Conservation (phyloP, 2,329 filamentous ascomycete genomes). For the Claviceps sorghi region DNA sequence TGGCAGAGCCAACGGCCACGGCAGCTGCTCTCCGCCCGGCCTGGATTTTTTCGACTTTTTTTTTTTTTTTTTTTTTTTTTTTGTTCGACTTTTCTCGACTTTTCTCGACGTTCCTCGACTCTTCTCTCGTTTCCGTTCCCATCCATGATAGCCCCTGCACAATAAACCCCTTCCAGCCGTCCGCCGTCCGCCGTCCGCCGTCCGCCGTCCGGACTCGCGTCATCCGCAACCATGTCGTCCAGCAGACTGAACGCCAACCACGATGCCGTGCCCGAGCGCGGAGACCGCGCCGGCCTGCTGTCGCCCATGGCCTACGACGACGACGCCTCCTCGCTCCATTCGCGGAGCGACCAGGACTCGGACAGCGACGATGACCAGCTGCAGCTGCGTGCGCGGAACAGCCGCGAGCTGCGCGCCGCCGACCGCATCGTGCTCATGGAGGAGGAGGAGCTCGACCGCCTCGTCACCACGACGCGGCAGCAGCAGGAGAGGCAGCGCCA, state of each 20-base stretch:
- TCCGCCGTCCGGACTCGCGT: not conserved
- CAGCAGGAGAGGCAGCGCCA: constrained; percentile 30
- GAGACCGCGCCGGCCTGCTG: constrained; percentile 33
- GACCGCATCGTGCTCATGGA: constrained; percentile 59
- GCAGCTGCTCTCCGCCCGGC: no score
- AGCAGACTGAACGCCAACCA: constrained; percentile 11
- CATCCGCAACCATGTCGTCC: constrained; percentile 7
- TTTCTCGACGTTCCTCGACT: not conserved
- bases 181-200: no score
- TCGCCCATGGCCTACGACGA: constrained; percentile 52
- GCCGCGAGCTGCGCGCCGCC: constrained; percentile 52
- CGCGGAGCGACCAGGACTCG: constrained; percentile 56
- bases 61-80: no score
- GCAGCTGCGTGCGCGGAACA: constrained; percentile 49
- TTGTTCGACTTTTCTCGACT: not conserved
- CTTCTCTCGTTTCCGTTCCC: no score
- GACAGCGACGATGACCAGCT: constrained; percentile 65
- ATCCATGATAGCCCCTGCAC: not conserved
- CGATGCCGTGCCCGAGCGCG: constrained; percentile 9
- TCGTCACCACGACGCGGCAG: constrained; percentile 39
- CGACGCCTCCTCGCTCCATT: constrained; percentile 52
- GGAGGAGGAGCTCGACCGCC: constrained; percentile 54
- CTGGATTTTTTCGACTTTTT: not conserved
- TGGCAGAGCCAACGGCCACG: no score
- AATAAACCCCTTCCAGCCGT: not conserved